These are phyloP conservation scores for Glycine latifolia DNA, from an alignment of 306 rosid species.

Conservation along the genomic window DNA sequence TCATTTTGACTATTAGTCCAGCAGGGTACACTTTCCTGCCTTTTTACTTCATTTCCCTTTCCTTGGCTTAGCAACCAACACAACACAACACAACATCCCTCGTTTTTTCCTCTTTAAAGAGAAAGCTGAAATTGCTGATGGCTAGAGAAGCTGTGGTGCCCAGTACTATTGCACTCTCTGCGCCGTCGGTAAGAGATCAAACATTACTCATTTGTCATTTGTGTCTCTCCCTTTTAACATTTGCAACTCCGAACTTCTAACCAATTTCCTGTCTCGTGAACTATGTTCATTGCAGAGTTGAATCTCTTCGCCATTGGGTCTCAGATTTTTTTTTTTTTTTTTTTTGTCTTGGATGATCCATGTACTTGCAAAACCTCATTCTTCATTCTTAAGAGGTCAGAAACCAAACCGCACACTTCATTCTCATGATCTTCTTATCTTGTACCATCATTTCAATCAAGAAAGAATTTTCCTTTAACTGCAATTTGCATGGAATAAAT, in stretches of 20 bases:
- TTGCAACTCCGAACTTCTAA: not conserved
- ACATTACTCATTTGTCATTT: not conserved
- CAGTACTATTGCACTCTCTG: too few species aligned
- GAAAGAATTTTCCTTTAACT: not conserved
- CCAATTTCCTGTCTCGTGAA: not conserved
- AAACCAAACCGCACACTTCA: slow-evolving; percentile 21
- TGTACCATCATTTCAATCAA: not conserved
- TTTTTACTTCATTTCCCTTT: slow-evolving; percentile 49
- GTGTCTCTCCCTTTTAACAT: not conserved
- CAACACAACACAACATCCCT: slow-evolving; percentile 25
- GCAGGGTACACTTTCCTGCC: slow-evolving; percentile 47
- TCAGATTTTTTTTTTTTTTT: too few species aligned
- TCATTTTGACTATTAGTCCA: not conserved
- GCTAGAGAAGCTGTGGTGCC: slow-evolving; percentile 35
- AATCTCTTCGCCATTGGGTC: slow-evolving; percentile 11
- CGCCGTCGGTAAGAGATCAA: slow-evolving; percentile 41
- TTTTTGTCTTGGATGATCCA: slow-evolving; percentile 26
- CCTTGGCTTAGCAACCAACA: slow-evolving; percentile 22
- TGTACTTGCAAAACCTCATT: slow-evolving; percentile 3
- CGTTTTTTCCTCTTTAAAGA: not conserved
- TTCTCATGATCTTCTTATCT: not conserved
- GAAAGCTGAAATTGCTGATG: slow-evolving; percentile 34
- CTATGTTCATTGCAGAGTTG: not conserved
- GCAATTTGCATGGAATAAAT: slow-evolving; percentile 8
- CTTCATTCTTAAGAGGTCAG: slow-evolving; percentile 46